A percentile compares a stretch with the other conserved stretches of the same genome.
Evolutionary conservation across 2,329 filamentous ascomycete species (phyloP).

Genomic region (Didymella pomorum): DNA sequence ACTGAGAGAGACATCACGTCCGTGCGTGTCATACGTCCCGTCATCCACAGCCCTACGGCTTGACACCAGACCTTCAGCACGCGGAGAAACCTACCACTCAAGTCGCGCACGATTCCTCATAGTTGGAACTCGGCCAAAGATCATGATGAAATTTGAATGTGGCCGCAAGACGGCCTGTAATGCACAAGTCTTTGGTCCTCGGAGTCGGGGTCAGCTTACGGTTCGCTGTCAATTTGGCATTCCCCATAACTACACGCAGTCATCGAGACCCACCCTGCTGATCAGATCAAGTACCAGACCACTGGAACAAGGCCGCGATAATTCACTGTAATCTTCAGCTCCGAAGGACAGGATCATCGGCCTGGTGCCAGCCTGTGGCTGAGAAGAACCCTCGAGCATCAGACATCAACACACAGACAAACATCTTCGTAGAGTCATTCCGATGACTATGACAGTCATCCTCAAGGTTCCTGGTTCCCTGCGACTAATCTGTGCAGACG

Average conservation of each 20-base stretch:
- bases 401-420: not conserved
- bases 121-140: not conserved
- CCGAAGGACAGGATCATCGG: not conserved
- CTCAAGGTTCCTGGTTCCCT: not conserved
- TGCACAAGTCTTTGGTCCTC: not conserved
- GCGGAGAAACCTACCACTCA: not conserved
- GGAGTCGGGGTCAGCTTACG: conserved; percentile 19
- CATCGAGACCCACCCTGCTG: not conserved
- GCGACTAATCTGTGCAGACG: not conserved
- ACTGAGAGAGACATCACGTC: conserved; percentile 1
- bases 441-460: not conserved
- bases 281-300: not conserved
- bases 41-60: not conserved
- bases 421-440: not conserved
- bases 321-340: not conserved
- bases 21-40: conserved; percentile 1
- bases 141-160: not conserved
- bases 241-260: conserved; percentile 1
- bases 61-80: not conserved
- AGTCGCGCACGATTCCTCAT: not conserved
- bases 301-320: not conserved
- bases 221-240: not conserved
- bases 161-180: too few relatives aligned
- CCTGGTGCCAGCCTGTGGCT: not conserved
- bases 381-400: not conserved